Base-by-base conservation (phyloP, 441 rosid species). In the Mallotus repandus region DNA sequence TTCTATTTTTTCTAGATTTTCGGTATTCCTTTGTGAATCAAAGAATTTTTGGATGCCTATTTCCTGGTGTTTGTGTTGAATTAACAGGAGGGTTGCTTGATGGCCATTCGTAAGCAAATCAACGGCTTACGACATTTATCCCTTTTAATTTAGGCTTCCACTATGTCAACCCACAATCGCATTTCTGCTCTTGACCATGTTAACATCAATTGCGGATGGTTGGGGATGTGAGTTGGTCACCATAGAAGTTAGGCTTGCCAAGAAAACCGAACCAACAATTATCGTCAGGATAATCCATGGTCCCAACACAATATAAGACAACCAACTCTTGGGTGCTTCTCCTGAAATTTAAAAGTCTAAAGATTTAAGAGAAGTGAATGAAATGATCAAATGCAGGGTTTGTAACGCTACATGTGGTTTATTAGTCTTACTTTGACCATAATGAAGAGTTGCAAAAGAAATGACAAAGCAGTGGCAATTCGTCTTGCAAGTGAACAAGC, bases 71-170 rank as follows among this genome's bases (percentile, higher is more conserved):
- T n/a, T n/a, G n/a, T n/a, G n/a, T n/a, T n/a, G n/a, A n/a, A n/a
- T n/a, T n/a, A n/a, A n/a, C n/a, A n/a, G n/a, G n/a, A n/a, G n/a
- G n/a, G n/a, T n/a, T n/a, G n/a, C n/a, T n/a, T n/a, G n/a, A n/a
- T n/a, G n/a, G n/a, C n/a, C n/a, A n/a, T n/a, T n/a, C n/a, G n/a
- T n/a, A n/a, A n/a, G n/a, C n/a, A n/a, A n/a, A n/a, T n/a, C n/a
- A n/a, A n/a, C n/a, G n/a, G n/a, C n/a, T n/a, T n/a, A n/a, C n/a
- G n/a, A n/a, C n/a, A n/a, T n/a, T n/a, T n/a, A n/a, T n/a, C n/a
- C n/a, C n/a, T n/a, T n/a, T n/a, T n/a, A n/a, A n/a, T n/a, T n/a
- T 1, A 32, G 61, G 61, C 60, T 71, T 62, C 74, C 74, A 50
- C 61, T 38, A 50, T n/a, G n/a, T n/a, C 60, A 61, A 19, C 35